Evolutionary conservation across 148 eudicot genomes (phyloP), one percentile per base, ranked within the genome.

Genomic region (Nepenthes gracilis): DNA sequence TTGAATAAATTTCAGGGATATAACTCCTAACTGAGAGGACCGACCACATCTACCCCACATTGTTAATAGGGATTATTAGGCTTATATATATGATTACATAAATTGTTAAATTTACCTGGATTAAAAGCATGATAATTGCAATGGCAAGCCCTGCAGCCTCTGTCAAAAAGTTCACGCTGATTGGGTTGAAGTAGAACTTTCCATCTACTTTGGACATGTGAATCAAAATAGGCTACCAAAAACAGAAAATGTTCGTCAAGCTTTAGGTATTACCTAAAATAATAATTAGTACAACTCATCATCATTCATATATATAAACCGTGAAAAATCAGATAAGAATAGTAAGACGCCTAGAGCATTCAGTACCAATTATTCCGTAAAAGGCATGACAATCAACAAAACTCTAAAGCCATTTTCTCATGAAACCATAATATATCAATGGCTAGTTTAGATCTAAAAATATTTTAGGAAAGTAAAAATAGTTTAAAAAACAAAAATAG

Each of bases 201-300:
- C 95, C 95, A 83, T 86, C 85, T 70, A 81, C 95, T 77, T 86
- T 86, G 59, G 95, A 86, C 95, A 83, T 86, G 78, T 64, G 83
- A 34, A 86, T 89, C 78, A 86, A 72, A 60, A 86, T 80, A 62
- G 95, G 95, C 95, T 80, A 84, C 54, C 57, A 69, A 47, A 63
- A 47, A 54, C 64, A 52, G 53, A 57, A 6, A 61, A 54, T 10
- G 15, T 12, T 5, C 15, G 8, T 49, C 12, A 49, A 11, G 15
- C 53, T 49, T n/a, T 2, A n/a, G 1, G 10, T n/a, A 11, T 5
- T 11, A 6, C 1, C 2, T 5, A 49, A 49, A 49, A 49, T 6
- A 49, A 11, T 6, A 49, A 2, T 3, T 10, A 10, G 15, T 12
- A 49, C 53, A 10, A 12, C 53, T n/a, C 4, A 5, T 10, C 3